Percentiles rank a stretch among this genome's conserved stretches.
Conservation (phyloP, 2,329 filamentous ascomycete genomes). For the Botrytis tulipae region DNA sequence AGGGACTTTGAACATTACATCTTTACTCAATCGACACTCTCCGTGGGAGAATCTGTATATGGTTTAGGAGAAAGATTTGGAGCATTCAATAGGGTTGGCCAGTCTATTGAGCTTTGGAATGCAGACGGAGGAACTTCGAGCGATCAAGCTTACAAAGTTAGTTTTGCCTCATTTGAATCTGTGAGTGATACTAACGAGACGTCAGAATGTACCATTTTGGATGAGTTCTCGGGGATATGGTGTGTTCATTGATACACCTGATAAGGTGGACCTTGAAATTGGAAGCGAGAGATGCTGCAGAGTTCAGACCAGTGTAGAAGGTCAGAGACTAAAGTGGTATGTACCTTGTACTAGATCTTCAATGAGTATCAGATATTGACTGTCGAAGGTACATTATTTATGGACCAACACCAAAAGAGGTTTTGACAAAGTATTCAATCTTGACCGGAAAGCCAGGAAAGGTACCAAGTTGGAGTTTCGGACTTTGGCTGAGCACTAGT, state of each 20-base stretch:
- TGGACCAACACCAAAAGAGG: conserved; percentile 68
- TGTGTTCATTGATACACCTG: conserved; percentile 70
- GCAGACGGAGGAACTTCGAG: conserved; percentile 64
- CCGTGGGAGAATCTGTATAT: conserved; percentile 65
- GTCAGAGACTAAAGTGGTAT: conserved; percentile 65
- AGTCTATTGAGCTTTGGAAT: conserved; percentile 64
- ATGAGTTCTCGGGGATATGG: conserved; percentile 72
- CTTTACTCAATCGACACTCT: conserved; percentile 54
- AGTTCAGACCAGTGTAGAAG: conserved; percentile 66
- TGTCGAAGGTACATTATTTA: conserved; percentile 60
- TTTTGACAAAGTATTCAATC: conserved; percentile 63
- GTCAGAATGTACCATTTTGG: conserved; percentile 63
- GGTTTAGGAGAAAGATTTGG: conserved; percentile 76
- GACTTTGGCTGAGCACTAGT: conserved; percentile 72
- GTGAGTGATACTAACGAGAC: background rate
- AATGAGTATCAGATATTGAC: background rate
- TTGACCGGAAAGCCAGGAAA: conserved; percentile 64
- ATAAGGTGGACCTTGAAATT: conserved; percentile 68
- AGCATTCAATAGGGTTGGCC: conserved; percentile 73
- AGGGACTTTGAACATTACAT: conserved; percentile 53
- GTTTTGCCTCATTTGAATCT: background rate
- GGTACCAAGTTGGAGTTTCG: conserved; percentile 72
- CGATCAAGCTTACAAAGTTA: conserved; percentile 64
- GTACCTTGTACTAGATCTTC: background rate
- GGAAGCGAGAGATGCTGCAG: conserved; percentile 71